phyloP scores from a whole-genome alignment of 495 filamentous ascomycete species.

The Daldinia grandis region DNA sequence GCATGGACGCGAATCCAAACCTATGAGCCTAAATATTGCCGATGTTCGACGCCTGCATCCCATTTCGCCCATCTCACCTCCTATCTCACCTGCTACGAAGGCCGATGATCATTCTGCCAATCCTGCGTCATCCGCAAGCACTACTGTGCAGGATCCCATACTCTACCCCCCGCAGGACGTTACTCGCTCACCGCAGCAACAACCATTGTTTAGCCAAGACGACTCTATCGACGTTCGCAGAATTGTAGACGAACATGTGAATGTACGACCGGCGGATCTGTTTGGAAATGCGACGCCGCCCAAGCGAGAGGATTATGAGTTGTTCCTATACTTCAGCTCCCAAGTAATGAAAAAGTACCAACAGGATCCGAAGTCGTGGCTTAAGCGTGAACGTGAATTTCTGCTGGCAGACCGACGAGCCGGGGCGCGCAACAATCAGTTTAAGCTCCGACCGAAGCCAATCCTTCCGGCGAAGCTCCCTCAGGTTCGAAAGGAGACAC shows the following conservation, averaged over 20 bases:
- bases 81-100: constrained; percentile 71
- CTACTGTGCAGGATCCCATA: constrained; percentile 52
- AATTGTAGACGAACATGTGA: constrained; percentile 72
- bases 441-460: constrained; percentile 47
- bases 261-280: constrained; percentile 65
- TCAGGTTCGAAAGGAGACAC: constrained; percentile 44
- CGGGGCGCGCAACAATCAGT: constrained; percentile 39
- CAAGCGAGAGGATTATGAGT: constrained; percentile 71
- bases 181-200: constrained; percentile 63
- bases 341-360: constrained; percentile 67
- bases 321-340: constrained; percentile 72
- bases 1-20: constrained; percentile 26
- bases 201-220: constrained; percentile 44
- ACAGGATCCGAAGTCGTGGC: constrained; percentile 67
- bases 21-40: constrained; percentile 45
- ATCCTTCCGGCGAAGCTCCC: constrained; percentile 54
- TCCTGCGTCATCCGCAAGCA: constrained; percentile 16
- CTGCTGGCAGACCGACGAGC: constrained; percentile 60
- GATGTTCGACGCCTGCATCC: constrained; percentile 52
- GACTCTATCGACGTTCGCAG: constrained; percentile 58
- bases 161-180: constrained; percentile 59
- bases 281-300: constrained; percentile 67
- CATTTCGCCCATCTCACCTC: constrained; percentile 72
- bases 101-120: constrained; percentile 37
- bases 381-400: constrained; percentile 68